These are phyloP conservation scores for Tulasnella sp. DNA, from an alignment of 768 basidiomycete genomes.

Conservation along the genomic window DNA sequence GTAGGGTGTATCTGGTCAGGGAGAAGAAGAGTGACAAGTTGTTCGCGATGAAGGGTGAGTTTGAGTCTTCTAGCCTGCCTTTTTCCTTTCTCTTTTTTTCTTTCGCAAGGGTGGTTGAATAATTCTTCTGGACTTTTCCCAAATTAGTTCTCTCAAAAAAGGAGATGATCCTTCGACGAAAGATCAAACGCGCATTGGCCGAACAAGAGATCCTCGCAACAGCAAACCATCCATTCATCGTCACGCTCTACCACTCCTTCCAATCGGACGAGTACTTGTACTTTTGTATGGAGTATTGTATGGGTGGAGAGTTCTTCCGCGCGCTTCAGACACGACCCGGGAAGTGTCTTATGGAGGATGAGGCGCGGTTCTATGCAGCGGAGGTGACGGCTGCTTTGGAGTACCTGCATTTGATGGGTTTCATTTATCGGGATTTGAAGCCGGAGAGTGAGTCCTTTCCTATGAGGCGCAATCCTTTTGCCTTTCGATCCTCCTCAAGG, in stretches of 20 bases:
- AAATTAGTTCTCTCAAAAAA: slow-evolving; percentile 88
- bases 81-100: neutral
- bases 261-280: slow-evolving; percentile 97
- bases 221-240: slow-evolving; percentile 98
- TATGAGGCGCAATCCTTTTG: neutral
- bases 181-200: slow-evolving; percentile 96
- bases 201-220: slow-evolving; percentile 99
- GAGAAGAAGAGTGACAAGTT: slow-evolving; percentile 97
- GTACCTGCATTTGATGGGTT: slow-evolving; percentile 98
- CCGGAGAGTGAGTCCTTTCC: slow-evolving; percentile 84
- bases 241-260: slow-evolving; percentile 97
- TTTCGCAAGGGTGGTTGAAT: slow-evolving; percentile 19
- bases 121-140: slow-evolving; percentile 19
- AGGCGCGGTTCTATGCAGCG: slow-evolving; percentile 93
- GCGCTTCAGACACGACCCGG: slow-evolving; percentile 91
- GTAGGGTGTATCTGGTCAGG: slow-evolving; percentile 92
- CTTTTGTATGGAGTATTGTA: slow-evolving; percentile 99
- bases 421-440: slow-evolving; percentile 98
- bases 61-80: slow-evolving; percentile 6
- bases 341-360: slow-evolving; percentile 94
- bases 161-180: slow-evolving; percentile 99
- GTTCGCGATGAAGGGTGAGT: slow-evolving; percentile 97
- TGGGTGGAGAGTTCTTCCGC: slow-evolving; percentile 98
- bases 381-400: slow-evolving; percentile 97
- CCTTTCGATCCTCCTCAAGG: neutral